Percentiles rank a stretch among this genome's conserved stretches.
phyloP scores from a whole-genome alignment of 2,329 filamentous ascomycete species.

The Coniosporium tulheliwenetii region DNA sequence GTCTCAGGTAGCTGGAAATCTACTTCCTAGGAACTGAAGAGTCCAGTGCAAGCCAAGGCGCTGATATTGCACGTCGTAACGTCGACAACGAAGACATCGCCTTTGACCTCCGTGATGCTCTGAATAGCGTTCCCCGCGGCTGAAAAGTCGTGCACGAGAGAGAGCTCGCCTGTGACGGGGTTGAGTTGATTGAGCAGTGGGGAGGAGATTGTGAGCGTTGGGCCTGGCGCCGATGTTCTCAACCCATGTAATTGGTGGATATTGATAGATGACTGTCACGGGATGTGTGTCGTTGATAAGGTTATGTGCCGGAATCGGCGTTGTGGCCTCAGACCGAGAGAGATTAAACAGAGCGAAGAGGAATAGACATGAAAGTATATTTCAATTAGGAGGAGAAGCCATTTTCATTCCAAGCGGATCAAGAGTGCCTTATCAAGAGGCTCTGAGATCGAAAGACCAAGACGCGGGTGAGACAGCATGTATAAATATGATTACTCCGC shows the following conservation, averaged over 20 bases:
- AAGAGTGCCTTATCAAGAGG: too few species aligned
- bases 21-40: neutral
- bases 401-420: too few species aligned
- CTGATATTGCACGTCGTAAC: neutral
- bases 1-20: neutral
- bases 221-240: neutral
- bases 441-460: too few species aligned
- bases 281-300: too few species aligned
- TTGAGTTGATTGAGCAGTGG: neutral
- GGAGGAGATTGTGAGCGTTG: neutral
- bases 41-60: neutral
- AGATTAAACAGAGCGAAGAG: too few species aligned
- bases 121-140: neutral
- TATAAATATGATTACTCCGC: too few species aligned
- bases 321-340: too few species aligned
- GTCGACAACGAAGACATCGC: neutral
- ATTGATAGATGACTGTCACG: too few species aligned
- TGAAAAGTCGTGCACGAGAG: neutral
- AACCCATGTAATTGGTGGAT: neutral
- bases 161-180: neutral
- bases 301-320: too few species aligned
- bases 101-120: neutral
- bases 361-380: too few species aligned
- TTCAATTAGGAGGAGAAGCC: too few species aligned
- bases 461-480: too few species aligned